Base-by-base conservation (phyloP, 2,329 filamentous ascomycete species). In the Didymella keratinophila region DNA sequence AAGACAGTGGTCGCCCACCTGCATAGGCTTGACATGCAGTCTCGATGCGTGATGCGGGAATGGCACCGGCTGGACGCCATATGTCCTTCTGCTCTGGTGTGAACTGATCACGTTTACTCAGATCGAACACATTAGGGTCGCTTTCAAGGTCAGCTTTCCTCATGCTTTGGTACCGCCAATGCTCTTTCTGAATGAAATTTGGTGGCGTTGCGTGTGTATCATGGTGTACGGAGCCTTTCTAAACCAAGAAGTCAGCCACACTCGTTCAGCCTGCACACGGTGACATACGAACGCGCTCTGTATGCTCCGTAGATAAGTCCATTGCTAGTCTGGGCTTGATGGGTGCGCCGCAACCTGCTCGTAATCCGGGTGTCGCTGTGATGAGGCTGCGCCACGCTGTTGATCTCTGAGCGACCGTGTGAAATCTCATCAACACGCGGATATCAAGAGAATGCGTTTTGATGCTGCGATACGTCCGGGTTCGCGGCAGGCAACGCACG, bases 111-210 rank as follows among this genome's bases (percentile, higher is more conserved):
- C 64, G 61, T 37, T 68, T 68, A 21, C 65, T 67, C 3, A 83
- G 74, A 20, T 81, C 70, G 20, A 78, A 70, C 44, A 89, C 59
- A 70, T 71, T 60, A 71, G 69, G 48, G 63, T 76, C 67, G 57
- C 88, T 83, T 10, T 84, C 80, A 3, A 82, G 76, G 58, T 87
- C 85, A 4, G 78, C 63, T 53, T 61, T 69, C 54, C 87, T 82
- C 41, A 86, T 82, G 58, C 84, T 88, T 30, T 89, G 87, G 65
- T 89, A 92, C 21, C 67, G 68, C 74, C 74, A 75, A 45, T 76
- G 72, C 58, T 70, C 70, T 59, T 64, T 68, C 39, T 72, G 69
- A 34, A 76, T 73, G 55, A 76, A 76, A 14, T 70, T 60, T 25
- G 74, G 74, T n/a, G 74, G 71, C 6, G 64, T 68, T 21, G 74